These are phyloP conservation scores for Primulina eburnea DNA, from an alignment of 257 asterid species.

Conservation along the genomic window DNA sequence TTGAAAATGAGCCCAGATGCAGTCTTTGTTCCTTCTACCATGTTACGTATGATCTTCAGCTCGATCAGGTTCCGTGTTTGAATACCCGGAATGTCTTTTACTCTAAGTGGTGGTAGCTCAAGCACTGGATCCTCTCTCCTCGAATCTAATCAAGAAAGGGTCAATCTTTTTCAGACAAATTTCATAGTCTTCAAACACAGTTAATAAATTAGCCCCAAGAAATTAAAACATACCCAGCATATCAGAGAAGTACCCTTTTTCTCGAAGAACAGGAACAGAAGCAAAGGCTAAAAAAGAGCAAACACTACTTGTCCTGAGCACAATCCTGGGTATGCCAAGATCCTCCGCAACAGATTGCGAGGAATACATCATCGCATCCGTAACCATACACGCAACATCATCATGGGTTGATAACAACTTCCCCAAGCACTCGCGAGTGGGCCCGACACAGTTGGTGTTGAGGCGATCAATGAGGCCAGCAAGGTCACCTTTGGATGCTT, in stretches of 20 bases:
- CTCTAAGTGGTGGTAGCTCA: slow-evolving; percentile 30
- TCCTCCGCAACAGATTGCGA: slow-evolving; percentile 35
- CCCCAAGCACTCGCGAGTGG: slow-evolving; percentile 19
- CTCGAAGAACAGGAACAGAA: slow-evolving; percentile 24
- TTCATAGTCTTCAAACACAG: too few species aligned
- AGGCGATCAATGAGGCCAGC: slow-evolving; percentile 19
- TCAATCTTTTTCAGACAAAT: too few species aligned
- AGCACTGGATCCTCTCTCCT: slow-evolving; percentile 23
- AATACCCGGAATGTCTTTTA: slow-evolving; percentile 16
- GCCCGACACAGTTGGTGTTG: slow-evolving; percentile 21
- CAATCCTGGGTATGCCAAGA: slow-evolving; percentile 38
- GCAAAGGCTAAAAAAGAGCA: slow-evolving; percentile 6
- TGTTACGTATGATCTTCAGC: neutral
- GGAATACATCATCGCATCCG: slow-evolving; percentile 29
- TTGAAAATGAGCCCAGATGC: too few species aligned
- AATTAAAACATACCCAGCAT: slow-evolving; percentile 21
- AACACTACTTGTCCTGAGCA: slow-evolving; percentile 28
- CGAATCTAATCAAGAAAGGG: slow-evolving; percentile 21
- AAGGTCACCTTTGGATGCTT: slow-evolving; percentile 12
- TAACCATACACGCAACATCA: slow-evolving; percentile 21
- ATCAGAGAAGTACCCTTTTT: slow-evolving; percentile 24
- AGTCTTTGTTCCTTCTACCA: slow-evolving; percentile 13
- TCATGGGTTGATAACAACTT: slow-evolving; percentile 7
- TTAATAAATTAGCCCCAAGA: too few species aligned
- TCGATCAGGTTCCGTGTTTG: slow-evolving; percentile 6